phyloP scores from a whole-genome alignment of 164 flowering plant species.

The Tinospora cordifolia region DNA sequence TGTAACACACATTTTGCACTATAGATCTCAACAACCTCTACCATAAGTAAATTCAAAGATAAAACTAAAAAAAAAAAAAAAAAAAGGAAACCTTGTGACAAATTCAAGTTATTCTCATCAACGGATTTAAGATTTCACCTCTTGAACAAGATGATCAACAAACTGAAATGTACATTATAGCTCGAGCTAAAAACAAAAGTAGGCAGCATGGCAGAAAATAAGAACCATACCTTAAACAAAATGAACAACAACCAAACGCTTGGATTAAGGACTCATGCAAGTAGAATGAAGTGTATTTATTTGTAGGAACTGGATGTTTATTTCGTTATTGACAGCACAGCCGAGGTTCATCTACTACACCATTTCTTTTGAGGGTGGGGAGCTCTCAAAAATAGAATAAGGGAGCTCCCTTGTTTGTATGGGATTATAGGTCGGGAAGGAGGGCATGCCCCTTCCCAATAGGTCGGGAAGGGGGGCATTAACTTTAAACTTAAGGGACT shows the following conservation, averaged over 20 bases:
- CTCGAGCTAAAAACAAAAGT: background rate
- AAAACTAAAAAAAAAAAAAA: background rate
- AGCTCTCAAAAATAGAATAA: too few relatives aligned
- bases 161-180: background rate
- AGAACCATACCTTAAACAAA: background rate
- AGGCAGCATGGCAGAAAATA: background rate
- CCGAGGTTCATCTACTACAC: background rate
- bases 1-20: background rate
- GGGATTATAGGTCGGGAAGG: too few relatives aligned
- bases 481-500: background rate
- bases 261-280: background rate
- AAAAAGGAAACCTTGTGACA: background rate
- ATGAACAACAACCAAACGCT: background rate
- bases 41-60: background rate
- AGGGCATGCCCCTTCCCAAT: too few relatives aligned
- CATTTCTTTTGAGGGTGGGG: too few relatives aligned
- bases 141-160: background rate
- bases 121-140: too few relatives aligned
- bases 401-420: too few relatives aligned
- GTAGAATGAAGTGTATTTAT: background rate
- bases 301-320: background rate
- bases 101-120: background rate
- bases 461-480: too few relatives aligned
- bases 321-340: background rate
- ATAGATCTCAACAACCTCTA: background rate